Percentiles rank a stretch among this genome's conserved stretches.
Evolutionary conservation across 805 yeast genomes (phyloP).

Genomic region (Yamadazyma nakazawae): DNA sequence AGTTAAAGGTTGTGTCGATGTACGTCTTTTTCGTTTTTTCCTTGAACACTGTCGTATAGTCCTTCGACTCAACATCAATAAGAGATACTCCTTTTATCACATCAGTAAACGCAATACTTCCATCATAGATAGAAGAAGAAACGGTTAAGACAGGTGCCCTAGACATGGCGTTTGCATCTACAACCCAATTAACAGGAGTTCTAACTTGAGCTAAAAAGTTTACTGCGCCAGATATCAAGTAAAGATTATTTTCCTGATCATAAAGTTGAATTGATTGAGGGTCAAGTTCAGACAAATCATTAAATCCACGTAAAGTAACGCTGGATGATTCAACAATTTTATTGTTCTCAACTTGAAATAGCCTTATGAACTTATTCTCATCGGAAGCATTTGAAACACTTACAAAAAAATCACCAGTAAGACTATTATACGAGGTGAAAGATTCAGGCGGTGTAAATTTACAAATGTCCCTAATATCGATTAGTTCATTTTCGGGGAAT

Average conservation of each 20-base stretch:
- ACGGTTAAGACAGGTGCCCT: slow-evolving; percentile 13
- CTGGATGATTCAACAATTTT: slow-evolving; percentile 9
- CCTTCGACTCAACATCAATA: too few species aligned
- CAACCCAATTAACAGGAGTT: slow-evolving; percentile 11
- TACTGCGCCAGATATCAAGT: slow-evolving; percentile 18
- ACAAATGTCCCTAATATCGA: slow-evolving; percentile 21
- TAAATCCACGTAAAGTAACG: slow-evolving; percentile 13
- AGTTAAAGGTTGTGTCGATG: slow-evolving; percentile 2
- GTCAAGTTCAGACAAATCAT: slow-evolving; percentile 9
- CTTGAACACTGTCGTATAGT: not conserved
- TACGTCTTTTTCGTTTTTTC: not conserved
- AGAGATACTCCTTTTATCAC: slow-evolving; percentile 16
- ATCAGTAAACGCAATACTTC: slow-evolving; percentile 15
- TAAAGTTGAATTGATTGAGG: slow-evolving; percentile 15
- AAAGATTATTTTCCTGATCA: slow-evolving; percentile 11
- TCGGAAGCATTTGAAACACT: not conserved
- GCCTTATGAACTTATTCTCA: slow-evolving; percentile 4
- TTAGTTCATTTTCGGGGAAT: slow-evolving; percentile 9
- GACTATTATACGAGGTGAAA: not conserved
- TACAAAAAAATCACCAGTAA: not conserved
- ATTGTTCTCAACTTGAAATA: slow-evolving; percentile 11
- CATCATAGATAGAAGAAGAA: slow-evolving; percentile 1
- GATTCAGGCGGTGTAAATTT: not conserved
- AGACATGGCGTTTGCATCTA: slow-evolving; percentile 10
- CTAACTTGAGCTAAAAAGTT: slow-evolving; percentile 11